Base-by-base conservation (phyloP, 306 rosid genomes). In the Trifolium subterraneum region DNA sequence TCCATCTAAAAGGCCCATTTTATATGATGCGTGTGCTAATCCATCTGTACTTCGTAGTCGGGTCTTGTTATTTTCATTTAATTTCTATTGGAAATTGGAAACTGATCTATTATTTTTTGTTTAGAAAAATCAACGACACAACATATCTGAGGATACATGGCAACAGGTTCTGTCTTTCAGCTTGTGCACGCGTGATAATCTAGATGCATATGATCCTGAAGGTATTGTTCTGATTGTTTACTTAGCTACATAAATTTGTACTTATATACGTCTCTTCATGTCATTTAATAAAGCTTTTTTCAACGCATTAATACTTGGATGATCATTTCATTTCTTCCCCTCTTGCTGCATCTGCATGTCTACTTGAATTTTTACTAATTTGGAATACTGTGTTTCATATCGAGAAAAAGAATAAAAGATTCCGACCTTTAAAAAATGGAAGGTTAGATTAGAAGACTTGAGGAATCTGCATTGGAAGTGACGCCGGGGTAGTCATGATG, bases 61-160 rank as follows among this genome's bases (percentile, higher is more conserved):
- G 27, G 3, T 66, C 67, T 31, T 77, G 22, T 51, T 63, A 33
- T 84, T 70, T 80, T 61, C 23, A 58, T 23, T 65, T 35, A 44
- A 72, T 58, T 71, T 72, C 12, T 33, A 9, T 72, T 65, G 70
- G 65, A 64, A 71, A 61, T 86, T 65, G 70, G 65, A 64, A 71
- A 61, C 87, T 91, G 68, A 86, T 75, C 51, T 65, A 78, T 83
- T 59, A 61, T 19, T 48, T 75, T 72, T 74, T 60, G 64, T 79
- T 52, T 73, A 95, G 99, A 95, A 88, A 82, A 90, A 87, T 78
- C 99, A 92, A 74, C 89, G 99, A 56, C 86, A 92, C 86, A 95
- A 92, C 86, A 92, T 95, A 78, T 88, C 97, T 3, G 97, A 95
- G 85, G 99, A 95, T 85, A 92, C 98, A 13, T 95, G 99, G 99